phyloP scores from a whole-genome alignment of 768 basidiomycete species.

The Suillus spraguei region DNA sequence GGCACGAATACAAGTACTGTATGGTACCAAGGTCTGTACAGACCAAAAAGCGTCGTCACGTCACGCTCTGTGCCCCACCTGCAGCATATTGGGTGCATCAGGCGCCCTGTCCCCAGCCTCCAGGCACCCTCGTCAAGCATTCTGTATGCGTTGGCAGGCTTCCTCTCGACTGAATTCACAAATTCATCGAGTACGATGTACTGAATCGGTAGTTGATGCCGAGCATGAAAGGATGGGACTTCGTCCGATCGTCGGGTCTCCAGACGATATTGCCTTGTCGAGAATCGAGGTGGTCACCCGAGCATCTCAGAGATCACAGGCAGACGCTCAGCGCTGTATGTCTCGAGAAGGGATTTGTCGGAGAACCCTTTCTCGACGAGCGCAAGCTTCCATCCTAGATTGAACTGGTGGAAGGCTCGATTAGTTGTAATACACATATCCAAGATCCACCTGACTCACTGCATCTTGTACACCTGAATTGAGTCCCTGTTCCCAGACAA shows the following conservation, averaged over 20 bases:
- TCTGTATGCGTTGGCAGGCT: slow-evolving; percentile 9
- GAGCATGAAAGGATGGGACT: slow-evolving; percentile 34
- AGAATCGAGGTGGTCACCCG: slow-evolving; percentile 19
- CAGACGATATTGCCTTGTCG: background rate
- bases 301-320: slow-evolving; percentile 33
- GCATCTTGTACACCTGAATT: slow-evolving; percentile 42
- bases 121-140: slow-evolving; percentile 17
- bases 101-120: slow-evolving; percentile 17
- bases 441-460: slow-evolving; percentile 24
- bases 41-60: slow-evolving; percentile 27
- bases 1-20: slow-evolving; percentile 15
- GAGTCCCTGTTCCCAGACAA: slow-evolving; percentile 32
- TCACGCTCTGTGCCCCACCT: slow-evolving; percentile 10
- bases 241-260: slow-evolving; percentile 17
- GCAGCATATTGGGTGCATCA: slow-evolving; percentile 22
- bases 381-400: slow-evolving; percentile 31
- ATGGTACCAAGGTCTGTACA: slow-evolving; percentile 25
- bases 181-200: slow-evolving; percentile 17
- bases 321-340: slow-evolving; percentile 31
- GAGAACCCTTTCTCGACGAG: slow-evolving; percentile 26
- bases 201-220: slow-evolving; percentile 20
- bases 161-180: background rate
- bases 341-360: slow-evolving; percentile 23
- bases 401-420: slow-evolving; percentile 14
- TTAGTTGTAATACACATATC: background rate